These are phyloP conservation scores for Trypanosomatidae sp. DNA, from an alignment of 208 protist species.

Conservation along the genomic window DNA sequence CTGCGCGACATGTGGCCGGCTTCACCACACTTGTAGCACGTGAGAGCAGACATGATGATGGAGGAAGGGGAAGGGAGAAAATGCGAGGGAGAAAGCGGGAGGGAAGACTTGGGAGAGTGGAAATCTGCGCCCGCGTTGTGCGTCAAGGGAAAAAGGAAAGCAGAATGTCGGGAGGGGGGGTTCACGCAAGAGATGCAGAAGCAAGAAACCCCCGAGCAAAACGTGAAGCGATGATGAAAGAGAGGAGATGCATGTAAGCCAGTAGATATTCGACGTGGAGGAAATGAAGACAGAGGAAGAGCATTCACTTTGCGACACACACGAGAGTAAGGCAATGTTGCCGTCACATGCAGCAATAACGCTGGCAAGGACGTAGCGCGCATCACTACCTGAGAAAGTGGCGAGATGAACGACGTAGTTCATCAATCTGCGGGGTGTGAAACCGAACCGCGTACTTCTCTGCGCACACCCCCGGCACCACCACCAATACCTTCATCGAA, in stretches of 20 bases:
- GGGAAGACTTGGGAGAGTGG: conserved; percentile 5
- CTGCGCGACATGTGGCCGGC: conserved; percentile 60
- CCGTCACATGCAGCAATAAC: background rate
- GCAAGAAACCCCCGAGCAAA: background rate
- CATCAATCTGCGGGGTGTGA: background rate
- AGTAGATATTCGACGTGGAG: background rate
- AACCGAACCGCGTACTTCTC: background rate
- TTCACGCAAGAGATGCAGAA: background rate
- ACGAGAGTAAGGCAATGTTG: background rate
- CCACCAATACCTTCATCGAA: background rate
- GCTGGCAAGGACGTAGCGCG: background rate
- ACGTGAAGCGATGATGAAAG: background rate
- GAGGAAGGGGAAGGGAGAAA: conserved; percentile 2
- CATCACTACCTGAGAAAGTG: background rate
- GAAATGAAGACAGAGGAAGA: background rate
- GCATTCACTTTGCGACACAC: background rate
- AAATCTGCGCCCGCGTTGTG: background rate
- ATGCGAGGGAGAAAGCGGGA: background rate
- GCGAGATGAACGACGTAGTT: background rate
- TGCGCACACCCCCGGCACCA: background rate
- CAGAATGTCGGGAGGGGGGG: background rate
- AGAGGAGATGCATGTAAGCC: background rate
- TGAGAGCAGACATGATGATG: conserved; percentile 39
- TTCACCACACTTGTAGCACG: conserved; percentile 72
- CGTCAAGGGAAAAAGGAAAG: background rate